phyloP scores from a whole-genome alignment of 1,139 yeast genomes.

The Pichia sp. region DNA sequence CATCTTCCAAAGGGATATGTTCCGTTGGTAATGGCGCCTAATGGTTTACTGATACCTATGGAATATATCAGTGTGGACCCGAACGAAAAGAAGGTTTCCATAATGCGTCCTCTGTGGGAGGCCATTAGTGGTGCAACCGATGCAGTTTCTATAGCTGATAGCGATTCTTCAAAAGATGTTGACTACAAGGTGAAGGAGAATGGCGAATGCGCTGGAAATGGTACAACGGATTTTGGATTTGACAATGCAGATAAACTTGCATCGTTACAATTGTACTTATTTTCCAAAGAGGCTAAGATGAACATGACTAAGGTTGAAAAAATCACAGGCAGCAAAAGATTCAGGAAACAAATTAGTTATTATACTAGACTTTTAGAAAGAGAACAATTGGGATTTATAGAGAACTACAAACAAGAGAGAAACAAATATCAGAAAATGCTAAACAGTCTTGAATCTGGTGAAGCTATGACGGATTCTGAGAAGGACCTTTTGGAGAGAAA shows the following conservation, averaged over 20 bases:
- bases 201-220: background rate
- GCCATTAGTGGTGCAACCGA: background rate
- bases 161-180: background rate
- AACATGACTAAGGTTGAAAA: background rate
- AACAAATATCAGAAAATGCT: conserved; percentile 9
- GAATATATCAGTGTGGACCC: conserved; percentile 19
- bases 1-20: conserved; percentile 26
- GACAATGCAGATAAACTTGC: conserved; percentile 20
- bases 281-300: conserved; percentile 17
- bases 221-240: conserved; percentile 1
- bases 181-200: background rate
- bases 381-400: conserved; percentile 9
- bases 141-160: background rate
- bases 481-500: conserved; percentile 31
- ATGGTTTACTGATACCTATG: conserved; percentile 28
- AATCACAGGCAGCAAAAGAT: conserved; percentile 1
- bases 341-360: conserved; percentile 7
- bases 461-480: conserved; percentile 17
- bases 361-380: conserved; percentile 12
- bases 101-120: conserved; percentile 16
- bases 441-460: conserved; percentile 8
- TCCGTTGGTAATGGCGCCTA: conserved; percentile 30
- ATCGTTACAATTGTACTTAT: conserved; percentile 20
- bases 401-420: conserved; percentile 12
- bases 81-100: conserved; percentile 9